phyloP scores from a whole-genome alignment of 2,329 filamentous ascomycete species.

The Pseudogymnoascus sp. region DNA sequence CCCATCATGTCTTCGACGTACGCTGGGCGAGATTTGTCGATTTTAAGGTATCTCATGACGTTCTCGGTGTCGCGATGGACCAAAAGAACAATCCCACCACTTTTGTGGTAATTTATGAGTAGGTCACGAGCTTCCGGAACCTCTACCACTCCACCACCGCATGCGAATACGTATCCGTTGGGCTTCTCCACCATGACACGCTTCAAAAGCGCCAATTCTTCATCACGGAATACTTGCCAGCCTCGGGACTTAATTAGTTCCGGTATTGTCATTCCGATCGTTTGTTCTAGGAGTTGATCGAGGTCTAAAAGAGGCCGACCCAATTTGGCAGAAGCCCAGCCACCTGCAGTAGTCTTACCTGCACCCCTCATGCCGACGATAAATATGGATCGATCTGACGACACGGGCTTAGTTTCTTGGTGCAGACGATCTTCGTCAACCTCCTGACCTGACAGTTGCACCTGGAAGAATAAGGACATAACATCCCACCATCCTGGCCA shows the following conservation, averaged over 20 bases:
- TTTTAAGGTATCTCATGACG: constrained; percentile 80
- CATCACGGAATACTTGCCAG: constrained; percentile 81
- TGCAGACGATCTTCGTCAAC: constrained; percentile 29
- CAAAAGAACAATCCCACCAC: constrained; percentile 76
- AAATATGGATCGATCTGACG: constrained; percentile 64
- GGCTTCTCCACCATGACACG: constrained; percentile 68
- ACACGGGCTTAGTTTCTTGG: constrained; percentile 31
- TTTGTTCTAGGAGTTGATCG: constrained; percentile 76
- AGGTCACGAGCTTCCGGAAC: constrained; percentile 70
- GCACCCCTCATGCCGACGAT: constrained; percentile 97
- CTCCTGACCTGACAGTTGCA: constrained; percentile 65
- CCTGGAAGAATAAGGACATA: constrained; percentile 69
- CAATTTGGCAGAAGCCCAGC: constrained; percentile 72
- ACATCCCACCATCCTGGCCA: constrained; percentile 99
- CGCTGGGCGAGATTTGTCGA: constrained; percentile 84
- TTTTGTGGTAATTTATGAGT: constrained; percentile 64
- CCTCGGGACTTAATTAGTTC: constrained; percentile 71
- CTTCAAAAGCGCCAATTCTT: constrained; percentile 68
- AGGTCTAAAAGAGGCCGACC: constrained; percentile 77
- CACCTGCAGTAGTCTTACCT: constrained; percentile 89
- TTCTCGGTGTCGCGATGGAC: constrained; percentile 83
- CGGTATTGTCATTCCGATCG: constrained; percentile 69
- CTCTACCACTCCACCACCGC: constrained; percentile 90
- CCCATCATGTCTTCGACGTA: constrained; percentile 88
- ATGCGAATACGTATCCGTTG: constrained; percentile 77